Percentiles rank a stretch among this genome's conserved stretches.
These are phyloP conservation scores for Tricholoma matsutake DNA, from an alignment of 768 basidiomycete genomes.

Conservation along the genomic window DNA sequence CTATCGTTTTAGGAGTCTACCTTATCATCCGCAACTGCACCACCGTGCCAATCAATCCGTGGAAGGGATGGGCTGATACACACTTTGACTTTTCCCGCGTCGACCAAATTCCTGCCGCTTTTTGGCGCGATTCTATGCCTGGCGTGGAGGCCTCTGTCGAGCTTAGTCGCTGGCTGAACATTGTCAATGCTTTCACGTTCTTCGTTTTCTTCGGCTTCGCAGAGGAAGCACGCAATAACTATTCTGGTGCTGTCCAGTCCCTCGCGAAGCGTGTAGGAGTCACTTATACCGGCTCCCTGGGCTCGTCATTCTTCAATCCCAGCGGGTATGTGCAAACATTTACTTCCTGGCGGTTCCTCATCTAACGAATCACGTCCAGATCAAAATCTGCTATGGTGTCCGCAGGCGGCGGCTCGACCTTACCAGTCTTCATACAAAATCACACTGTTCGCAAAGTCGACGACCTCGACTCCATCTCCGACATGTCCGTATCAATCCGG, in stretches of 20 bases:
- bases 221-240: slow-evolving; percentile 46
- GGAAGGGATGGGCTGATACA: slow-evolving; percentile 47
- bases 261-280: slow-evolving; percentile 31
- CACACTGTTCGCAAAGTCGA: slow-evolving; percentile 45
- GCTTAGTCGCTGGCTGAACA: slow-evolving; percentile 35
- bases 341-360: background rate
- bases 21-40: slow-evolving; percentile 25
- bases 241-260: slow-evolving; percentile 29
- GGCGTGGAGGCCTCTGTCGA: slow-evolving; percentile 21
- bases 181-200: slow-evolving; percentile 44
- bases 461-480: slow-evolving; percentile 46
- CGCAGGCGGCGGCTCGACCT: slow-evolving; percentile 21
- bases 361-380: slow-evolving; percentile 4
- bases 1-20: slow-evolving; percentile 34
- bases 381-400: slow-evolving; percentile 21
- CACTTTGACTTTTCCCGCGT: slow-evolving; percentile 50
- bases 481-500: slow-evolving; percentile 35
- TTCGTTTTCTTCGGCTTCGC: slow-evolving; percentile 57
- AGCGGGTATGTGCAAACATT: slow-evolving; percentile 18
- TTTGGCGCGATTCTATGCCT: slow-evolving; percentile 30
- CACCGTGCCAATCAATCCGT: slow-evolving; percentile 28
- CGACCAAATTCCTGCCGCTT: slow-evolving; percentile 28
- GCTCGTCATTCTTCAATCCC: slow-evolving; percentile 22
- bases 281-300: slow-evolving; percentile 11
- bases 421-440: slow-evolving; percentile 47